Conservation (phyloP, 257 asterid genomes). For the Echium plantagineum region DNA sequence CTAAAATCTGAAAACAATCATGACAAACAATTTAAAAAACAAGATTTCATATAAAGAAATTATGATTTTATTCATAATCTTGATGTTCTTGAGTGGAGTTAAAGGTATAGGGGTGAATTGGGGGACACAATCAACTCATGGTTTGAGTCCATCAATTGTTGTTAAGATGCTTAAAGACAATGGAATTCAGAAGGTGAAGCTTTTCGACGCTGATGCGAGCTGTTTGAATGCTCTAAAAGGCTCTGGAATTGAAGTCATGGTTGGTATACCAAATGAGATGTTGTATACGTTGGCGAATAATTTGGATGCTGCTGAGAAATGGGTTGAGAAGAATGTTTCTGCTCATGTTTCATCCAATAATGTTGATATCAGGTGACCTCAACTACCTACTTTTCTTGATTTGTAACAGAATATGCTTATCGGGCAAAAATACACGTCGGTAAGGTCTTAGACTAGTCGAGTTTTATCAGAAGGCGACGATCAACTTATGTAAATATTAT, state of each 20-base stretch:
- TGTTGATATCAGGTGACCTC: conserved; percentile 66
- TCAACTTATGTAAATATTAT: too few relatives aligned
- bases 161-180: conserved; percentile 69
- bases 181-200: conserved; percentile 74
- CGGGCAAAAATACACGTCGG: too few relatives aligned
- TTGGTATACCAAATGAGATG: conserved; percentile 93
- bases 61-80: conserved; percentile 6
- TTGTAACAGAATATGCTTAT: too few relatives aligned
- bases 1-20: background rate
- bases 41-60: too few relatives aligned
- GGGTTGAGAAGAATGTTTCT: conserved; percentile 81
- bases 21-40: background rate
- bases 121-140: conserved; percentile 87
- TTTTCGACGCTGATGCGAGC: conserved; percentile 69
- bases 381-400: background rate
- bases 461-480: too few relatives aligned
- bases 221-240: conserved; percentile 57
- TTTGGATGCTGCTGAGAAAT: conserved; percentile 68
- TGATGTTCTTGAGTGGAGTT: conserved; percentile 25
- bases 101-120: conserved; percentile 76
- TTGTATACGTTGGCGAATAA: conserved; percentile 40
- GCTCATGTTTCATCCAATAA: conserved; percentile 50
- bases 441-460: too few relatives aligned
- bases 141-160: conserved; percentile 45
- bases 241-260: conserved; percentile 88